phyloP scores from a whole-genome alignment of 371 early-diverging fungal species.

The Haplosporangium sp. region DNA sequence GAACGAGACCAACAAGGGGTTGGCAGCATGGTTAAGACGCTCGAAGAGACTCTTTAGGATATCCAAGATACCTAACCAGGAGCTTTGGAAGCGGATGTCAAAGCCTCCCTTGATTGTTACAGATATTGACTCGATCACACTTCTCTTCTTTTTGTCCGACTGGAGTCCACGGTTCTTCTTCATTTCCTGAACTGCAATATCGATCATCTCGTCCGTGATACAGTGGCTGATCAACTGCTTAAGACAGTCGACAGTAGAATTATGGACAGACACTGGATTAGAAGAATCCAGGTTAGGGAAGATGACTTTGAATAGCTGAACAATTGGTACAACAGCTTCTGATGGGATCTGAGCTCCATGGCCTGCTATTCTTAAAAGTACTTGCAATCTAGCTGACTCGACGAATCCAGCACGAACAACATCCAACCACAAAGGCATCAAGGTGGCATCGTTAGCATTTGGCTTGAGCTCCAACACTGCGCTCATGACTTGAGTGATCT shows the following conservation, averaged over 20 bases:
- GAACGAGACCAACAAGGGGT: conserved; percentile 73
- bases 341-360: conserved; percentile 31
- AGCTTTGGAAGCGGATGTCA: conserved; percentile 80
- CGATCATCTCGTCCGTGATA: conserved; percentile 77
- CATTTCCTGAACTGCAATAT: conserved; percentile 55
- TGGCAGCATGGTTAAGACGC: conserved; percentile 74
- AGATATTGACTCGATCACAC: conserved; percentile 62
- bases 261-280: conserved; percentile 65
- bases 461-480: conserved; percentile 86
- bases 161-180: conserved; percentile 50
- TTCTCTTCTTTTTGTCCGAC: conserved; percentile 32
- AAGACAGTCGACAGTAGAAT: conserved; percentile 74
- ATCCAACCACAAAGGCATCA: conserved; percentile 89
- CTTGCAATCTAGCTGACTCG: conserved; percentile 71
- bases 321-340: conserved; percentile 37
- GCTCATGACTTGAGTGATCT: conserved; percentile 58
- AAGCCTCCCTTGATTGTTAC: conserved; percentile 68
- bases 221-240: conserved; percentile 75
- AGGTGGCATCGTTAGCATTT: conserved; percentile 82
- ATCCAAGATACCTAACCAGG: conserved; percentile 85
- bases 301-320: conserved; percentile 74
- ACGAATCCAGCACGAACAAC: conserved; percentile 82
- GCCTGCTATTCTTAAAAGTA: conserved; percentile 47
- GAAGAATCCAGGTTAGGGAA: conserved; percentile 83
- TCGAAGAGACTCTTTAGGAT: conserved; percentile 83